A percentile compares a stretch with the other conserved stretches of the same genome.
phyloP scores from a whole-genome alignment of 1,284 basidiomycete genomes.

The Coriolopsis trogii region DNA sequence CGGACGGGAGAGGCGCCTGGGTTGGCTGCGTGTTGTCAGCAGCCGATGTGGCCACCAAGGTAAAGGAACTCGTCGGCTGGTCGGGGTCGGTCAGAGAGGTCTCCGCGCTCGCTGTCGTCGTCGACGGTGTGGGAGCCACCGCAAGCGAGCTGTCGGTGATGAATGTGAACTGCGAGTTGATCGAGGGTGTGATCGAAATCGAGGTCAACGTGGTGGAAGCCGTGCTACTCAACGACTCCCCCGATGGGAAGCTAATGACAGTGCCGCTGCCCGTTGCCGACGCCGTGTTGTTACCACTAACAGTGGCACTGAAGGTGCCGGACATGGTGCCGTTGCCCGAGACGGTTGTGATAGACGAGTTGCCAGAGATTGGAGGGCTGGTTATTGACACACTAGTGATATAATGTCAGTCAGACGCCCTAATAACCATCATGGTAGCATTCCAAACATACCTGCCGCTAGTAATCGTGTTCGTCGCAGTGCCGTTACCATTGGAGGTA shows the following conservation, averaged over 20 bases:
- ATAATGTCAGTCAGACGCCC: background rate
- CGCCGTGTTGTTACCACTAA: background rate
- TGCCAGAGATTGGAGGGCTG: slow-evolving; percentile 1
- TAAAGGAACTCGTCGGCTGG: slow-evolving; percentile 46
- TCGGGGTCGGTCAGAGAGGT: slow-evolving; percentile 51
- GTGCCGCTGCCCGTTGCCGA: slow-evolving; percentile 1
- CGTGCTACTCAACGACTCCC: too few relatives aligned
- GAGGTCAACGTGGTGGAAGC: slow-evolving; percentile 12
- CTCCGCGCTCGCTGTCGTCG: slow-evolving; percentile 29
- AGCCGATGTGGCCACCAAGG: slow-evolving; percentile 25
- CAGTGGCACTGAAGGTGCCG: too few relatives aligned
- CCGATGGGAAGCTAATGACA: slow-evolving; percentile 20
- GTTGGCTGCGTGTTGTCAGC: slow-evolving; percentile 37
- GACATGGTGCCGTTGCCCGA: background rate
- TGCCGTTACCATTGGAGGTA: background rate
- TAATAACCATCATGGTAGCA: slow-evolving; percentile 2
- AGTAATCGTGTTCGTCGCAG: slow-evolving; percentile 4
- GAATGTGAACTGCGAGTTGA: slow-evolving; percentile 27
- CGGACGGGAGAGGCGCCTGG: slow-evolving; percentile 52
- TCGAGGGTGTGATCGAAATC: slow-evolving; percentile 22
- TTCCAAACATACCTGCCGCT: slow-evolving; percentile 9
- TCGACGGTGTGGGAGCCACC: slow-evolving; percentile 19
- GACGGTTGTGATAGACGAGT: slow-evolving; percentile 1
- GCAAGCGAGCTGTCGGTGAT: slow-evolving; percentile 26
- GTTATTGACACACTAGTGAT: slow-evolving; percentile 12